A percentile compares a stretch with the other conserved stretches of the same genome.
These are phyloP conservation scores for Pharnaceum exiguum DNA, from an alignment of 148 eudicot genomes.

Conservation along the genomic window DNA sequence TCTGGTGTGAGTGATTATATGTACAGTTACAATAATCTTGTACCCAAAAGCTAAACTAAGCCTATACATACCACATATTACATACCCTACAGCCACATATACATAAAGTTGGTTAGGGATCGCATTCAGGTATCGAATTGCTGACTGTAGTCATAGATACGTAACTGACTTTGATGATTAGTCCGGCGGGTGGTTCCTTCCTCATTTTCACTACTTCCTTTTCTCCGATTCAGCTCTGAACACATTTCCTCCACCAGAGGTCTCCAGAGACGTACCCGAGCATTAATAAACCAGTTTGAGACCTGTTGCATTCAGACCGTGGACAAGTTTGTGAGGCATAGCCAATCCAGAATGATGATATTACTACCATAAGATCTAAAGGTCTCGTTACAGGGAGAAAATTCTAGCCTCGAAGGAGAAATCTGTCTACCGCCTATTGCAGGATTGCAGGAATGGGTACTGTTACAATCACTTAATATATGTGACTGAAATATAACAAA, in stretches of 20 bases:
- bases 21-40: conserved; percentile 18
- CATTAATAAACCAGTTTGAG: conserved; percentile 94
- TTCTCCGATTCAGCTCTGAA: conserved; percentile 59
- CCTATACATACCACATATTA: not conserved
- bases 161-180: conserved; percentile 25
- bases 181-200: conserved; percentile 25
- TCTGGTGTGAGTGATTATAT: conserved; percentile 8
- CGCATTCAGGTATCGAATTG: conserved; percentile 22
- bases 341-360: too few species aligned
- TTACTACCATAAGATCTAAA: not conserved
- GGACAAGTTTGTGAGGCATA: too few species aligned
- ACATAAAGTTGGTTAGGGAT: not conserved
- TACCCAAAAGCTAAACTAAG: conserved; percentile 7
- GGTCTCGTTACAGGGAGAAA: too few species aligned
- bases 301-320: conserved; percentile 42
- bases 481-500: too few species aligned
- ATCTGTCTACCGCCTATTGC: too few species aligned
- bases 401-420: too few species aligned
- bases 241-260: conserved; percentile 96
- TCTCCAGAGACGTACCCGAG: conserved; percentile 94
- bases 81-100: not conserved
- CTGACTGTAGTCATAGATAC: conserved; percentile 23
- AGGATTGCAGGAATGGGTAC: too few species aligned
- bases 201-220: conserved; percentile 23
- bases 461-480: too few species aligned